Base-by-base conservation (phyloP, 352 stramenopile species). In the Globisporangium polare region DNA sequence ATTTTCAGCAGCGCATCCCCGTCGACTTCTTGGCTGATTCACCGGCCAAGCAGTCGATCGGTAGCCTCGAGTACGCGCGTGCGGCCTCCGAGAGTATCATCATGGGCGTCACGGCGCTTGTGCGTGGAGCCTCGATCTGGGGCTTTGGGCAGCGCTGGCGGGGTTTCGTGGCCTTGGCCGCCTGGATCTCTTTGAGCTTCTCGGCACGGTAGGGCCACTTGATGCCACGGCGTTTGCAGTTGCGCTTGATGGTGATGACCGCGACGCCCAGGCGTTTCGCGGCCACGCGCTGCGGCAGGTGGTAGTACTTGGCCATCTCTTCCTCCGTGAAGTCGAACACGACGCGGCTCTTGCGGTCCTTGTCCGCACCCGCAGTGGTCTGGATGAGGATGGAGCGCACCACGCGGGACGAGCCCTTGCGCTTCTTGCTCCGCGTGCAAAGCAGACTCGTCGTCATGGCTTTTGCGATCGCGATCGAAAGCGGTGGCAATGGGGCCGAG, bases 191-290 rank as follows among this genome's bases (percentile, higher is more conserved):
- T 65, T 78, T 78, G 71, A 75, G 74, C 56, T 78, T 82, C 60
- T 77, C 72, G 47, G 79, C 67, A 20, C 76, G 76, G 56, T 83
- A 86, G 35, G 76, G 77, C 77, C 77, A 86, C 22, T 80, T 73
- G 56, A 86, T 86, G 45, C 77, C 77, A 7, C 77, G 70, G 37
- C 77, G 77, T 26, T 78, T 79, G 52, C 77, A 86, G 62, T 82
- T 86, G 60, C 77, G 68, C 62, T 86, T 86, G 56, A 86, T 72
- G 46, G 77, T 86, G 49, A 86, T 78, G 15, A 78, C 80, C 26
- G 77, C 73, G 17, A 83, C 74, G n/a, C 77, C 77, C 54, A 86
- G 69, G 51, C 77, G 65, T 52, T 81, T 74, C 3, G 77, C 77
- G 12, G 77, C 77, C 47, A 83, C 68, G 31, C 77, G 74, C 50